Conservation (phyloP, 352 stramenopile genomes). For the Phytophthora vignae region DNA sequence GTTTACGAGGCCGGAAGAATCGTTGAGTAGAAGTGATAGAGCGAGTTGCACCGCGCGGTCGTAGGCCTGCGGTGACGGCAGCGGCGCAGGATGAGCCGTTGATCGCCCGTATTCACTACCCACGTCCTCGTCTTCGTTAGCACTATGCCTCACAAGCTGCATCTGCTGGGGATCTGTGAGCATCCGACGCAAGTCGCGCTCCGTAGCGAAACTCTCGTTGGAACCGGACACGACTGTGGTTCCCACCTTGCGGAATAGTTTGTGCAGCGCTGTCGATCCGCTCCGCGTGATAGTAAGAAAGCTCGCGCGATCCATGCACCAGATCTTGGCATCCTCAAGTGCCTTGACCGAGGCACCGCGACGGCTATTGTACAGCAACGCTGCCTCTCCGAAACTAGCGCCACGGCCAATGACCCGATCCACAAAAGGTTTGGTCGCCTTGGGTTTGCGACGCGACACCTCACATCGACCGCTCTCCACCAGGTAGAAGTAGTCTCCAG, state of each 20-base stretch:
- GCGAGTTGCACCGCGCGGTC: conserved; percentile 69
- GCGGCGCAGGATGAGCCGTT: conserved; percentile 6
- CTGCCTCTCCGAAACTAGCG: conserved; percentile 95
- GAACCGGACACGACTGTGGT: conserved; percentile 43
- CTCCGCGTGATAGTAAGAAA: conserved; percentile 88
- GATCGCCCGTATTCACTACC: not conserved
- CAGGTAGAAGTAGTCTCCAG: conserved; percentile 89
- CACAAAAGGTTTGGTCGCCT: conserved; percentile 55
- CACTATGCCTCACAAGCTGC: conserved; percentile 42
- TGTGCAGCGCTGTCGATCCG: conserved; percentile 77
- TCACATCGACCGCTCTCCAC: conserved; percentile 82
- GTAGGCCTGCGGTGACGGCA: conserved; percentile 44
- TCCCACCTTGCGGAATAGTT: conserved; percentile 77
- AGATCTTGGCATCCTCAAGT: conserved; percentile 91
- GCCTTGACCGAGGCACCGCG: conserved; percentile 92
- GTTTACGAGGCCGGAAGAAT: conserved; percentile 79
- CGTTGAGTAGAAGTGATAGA: conserved; percentile 74
- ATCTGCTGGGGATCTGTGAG: conserved; percentile 50
- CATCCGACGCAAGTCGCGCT: conserved; percentile 66
- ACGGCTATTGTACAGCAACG: conserved; percentile 96
- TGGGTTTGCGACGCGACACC: conserved; percentile 76
- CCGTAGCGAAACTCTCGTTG: conserved; percentile 68
- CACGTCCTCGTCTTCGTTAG: conserved; percentile 29
- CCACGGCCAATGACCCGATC: conserved; percentile 77
- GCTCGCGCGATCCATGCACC: conserved; percentile 92